Evolutionary conservation across 2,329 filamentous ascomycete species (phyloP).

Genomic region (Exophiala calicioides): DNA sequence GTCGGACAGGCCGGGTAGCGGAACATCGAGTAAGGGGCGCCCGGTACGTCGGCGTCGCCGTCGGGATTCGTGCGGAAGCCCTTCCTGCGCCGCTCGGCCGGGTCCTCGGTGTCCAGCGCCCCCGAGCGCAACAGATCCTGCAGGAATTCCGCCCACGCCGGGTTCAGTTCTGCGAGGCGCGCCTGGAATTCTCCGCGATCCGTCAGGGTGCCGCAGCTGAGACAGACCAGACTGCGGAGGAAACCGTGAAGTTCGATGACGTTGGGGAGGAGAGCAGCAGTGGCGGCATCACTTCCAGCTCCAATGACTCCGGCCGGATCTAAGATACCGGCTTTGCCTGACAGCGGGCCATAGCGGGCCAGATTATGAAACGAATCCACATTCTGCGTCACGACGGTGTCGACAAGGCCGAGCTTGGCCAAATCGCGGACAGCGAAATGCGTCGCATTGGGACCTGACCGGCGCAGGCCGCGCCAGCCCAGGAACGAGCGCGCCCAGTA

Average conservation of each 20-base stretch:
- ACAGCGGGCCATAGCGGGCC: conserved; percentile 73
- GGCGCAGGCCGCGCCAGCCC: conserved; percentile 81
- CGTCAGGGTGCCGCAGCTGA: conserved; percentile 72
- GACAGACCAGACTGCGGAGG: conserved; percentile 76
- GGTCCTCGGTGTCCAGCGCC: conserved; percentile 76
- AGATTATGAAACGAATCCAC: conserved; percentile 89
- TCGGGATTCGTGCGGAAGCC: conserved; percentile 88
- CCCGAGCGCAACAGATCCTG: conserved; percentile 70
- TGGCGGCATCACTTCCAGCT: too few relatives aligned
- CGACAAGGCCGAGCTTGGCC: conserved; percentile 69
- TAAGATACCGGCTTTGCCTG: too few relatives aligned
- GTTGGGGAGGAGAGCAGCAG: too few relatives aligned
- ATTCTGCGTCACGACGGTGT: conserved; percentile 86
- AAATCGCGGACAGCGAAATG: conserved; percentile 77
- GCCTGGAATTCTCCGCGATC: conserved; percentile 73
- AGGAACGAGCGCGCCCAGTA: conserved; percentile 97
- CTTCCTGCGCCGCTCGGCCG: conserved; percentile 63
- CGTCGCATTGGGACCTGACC: conserved; percentile 74
- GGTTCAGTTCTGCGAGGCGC: conserved; percentile 76
- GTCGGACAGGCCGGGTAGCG: conserved; percentile 85
- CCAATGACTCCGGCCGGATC: too few relatives aligned
- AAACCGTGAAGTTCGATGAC: conserved; percentile 93
- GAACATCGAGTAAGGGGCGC: conserved; percentile 85
- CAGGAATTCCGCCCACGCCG: conserved; percentile 78
- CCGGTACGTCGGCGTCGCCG: conserved; percentile 87